Percentiles rank a stretch among this genome's conserved stretches.
Evolutionary conservation across 176 grass and related monocot species (phyloP).

Genomic region (Oryza longistaminata): DNA sequence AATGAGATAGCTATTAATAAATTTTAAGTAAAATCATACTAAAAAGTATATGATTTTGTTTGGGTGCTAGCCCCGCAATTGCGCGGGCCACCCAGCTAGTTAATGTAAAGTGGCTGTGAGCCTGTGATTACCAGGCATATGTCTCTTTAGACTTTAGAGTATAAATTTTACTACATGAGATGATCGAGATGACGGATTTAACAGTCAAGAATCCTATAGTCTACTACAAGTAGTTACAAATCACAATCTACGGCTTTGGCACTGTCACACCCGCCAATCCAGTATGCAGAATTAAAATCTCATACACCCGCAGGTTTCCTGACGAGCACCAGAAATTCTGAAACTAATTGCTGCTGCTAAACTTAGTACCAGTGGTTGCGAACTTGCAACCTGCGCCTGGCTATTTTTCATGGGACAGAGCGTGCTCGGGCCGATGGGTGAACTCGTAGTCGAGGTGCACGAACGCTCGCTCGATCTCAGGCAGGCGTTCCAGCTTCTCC

Average conservation of each 20-base stretch:
- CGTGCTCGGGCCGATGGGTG: constrained; percentile 85
- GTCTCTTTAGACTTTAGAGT: no score
- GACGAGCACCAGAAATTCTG: constrained; percentile 12
- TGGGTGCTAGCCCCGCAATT: no score
- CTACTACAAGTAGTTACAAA: background rate
- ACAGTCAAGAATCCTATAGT: background rate
- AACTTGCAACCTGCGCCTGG: background rate
- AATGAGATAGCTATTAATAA: no score
- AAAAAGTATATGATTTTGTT: no score
- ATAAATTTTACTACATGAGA: background rate
- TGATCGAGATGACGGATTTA: background rate
- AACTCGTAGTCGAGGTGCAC: constrained; percentile 98
- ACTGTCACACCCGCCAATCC: background rate
- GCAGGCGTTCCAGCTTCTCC: constrained; percentile 92
- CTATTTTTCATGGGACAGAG: constrained; percentile 68
- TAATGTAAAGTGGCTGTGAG: background rate
- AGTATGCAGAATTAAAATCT: background rate
- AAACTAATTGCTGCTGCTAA: background rate
- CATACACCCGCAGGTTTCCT: constrained; percentile 37
- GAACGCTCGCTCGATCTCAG: constrained; percentile 89
- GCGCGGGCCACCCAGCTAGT: no score
- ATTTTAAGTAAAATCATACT: no score
- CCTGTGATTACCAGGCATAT: background rate
- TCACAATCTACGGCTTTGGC: background rate
- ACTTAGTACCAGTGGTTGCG: background rate